These are phyloP conservation scores for Colletotrichum sojae DNA, from an alignment of 2,329 filamentous ascomycete species.

Conservation along the genomic window DNA sequence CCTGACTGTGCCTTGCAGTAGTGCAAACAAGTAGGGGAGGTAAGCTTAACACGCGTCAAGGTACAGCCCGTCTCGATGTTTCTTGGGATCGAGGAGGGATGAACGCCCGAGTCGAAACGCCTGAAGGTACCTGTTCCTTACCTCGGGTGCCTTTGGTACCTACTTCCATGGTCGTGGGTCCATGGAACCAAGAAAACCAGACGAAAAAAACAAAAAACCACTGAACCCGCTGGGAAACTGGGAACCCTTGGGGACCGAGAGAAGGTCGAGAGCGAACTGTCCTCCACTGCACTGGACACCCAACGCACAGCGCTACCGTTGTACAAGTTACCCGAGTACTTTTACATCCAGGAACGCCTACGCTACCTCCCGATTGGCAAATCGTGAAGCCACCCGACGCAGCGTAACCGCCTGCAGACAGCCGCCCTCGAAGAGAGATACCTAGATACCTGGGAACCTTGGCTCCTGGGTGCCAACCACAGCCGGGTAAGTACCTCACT, in stretches of 20 bases:
- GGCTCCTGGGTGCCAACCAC: background rate
- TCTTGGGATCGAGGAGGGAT: too few species aligned
- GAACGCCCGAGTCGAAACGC: too few species aligned
- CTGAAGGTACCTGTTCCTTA: too few species aligned
- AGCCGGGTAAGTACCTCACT: background rate
- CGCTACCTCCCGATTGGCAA: conserved; percentile 28
- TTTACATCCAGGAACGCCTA: background rate
- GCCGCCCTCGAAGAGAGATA: background rate
- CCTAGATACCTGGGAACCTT: background rate
- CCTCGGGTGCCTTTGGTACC: too few species aligned
- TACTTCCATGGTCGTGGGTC: too few species aligned
- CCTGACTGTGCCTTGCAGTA: conserved; percentile 22
- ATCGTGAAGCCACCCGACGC: conserved; percentile 4
- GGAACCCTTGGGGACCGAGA: too few species aligned
- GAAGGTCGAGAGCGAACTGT: too few species aligned
- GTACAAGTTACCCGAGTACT: too few species aligned
- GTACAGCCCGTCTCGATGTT: background rate
- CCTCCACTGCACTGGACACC: conserved; percentile 16
- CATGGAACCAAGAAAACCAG: conserved; percentile 10
- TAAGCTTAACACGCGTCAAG: conserved; percentile 9
- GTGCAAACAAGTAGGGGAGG: conserved; percentile 4
- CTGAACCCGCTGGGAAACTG: too few species aligned
- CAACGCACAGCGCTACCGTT: conserved; percentile 10
- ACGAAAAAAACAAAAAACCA: too few species aligned
- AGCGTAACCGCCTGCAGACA: conserved; percentile 17